Evolutionary conservation across 1,139 yeast species (phyloP).

Genomic region (Yamadazyma sp.): DNA sequence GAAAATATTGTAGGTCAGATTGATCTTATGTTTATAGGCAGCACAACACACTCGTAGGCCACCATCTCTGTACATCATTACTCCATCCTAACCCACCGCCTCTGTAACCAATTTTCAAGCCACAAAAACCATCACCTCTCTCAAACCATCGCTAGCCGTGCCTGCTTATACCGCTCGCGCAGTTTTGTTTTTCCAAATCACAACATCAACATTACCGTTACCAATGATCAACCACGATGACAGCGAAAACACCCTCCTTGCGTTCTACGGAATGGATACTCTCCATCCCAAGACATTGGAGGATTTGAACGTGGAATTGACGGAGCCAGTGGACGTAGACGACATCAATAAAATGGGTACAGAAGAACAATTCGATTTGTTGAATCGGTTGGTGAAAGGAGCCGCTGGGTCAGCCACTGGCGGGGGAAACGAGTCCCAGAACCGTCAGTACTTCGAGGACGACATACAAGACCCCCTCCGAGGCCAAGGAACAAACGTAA

Average conservation of each 20-base stretch:
- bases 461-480: constrained; percentile 56
- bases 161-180: background rate
- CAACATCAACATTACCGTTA: background rate
- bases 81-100: too few relatives aligned
- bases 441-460: constrained; percentile 13
- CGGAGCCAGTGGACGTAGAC: constrained; percentile 25
- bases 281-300: constrained; percentile 22
- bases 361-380: constrained; percentile 32
- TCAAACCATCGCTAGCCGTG: too few relatives aligned
- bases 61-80: too few relatives aligned
- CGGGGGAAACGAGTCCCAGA: constrained; percentile 7
- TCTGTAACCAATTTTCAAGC: too few relatives aligned
- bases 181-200: background rate
- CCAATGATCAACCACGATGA: constrained; percentile 31
- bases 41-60: too few relatives aligned
- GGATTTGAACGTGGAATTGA: constrained; percentile 21
- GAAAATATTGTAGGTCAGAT: too few relatives aligned
- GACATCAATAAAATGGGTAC: constrained; percentile 21
- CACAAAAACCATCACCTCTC: too few relatives aligned
- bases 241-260: constrained; percentile 16
- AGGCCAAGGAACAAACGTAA: constrained; percentile 46
- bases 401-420: background rate
- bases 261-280: constrained; percentile 29
- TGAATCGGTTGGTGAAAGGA: constrained; percentile 25
- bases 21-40: too few relatives aligned